Percentiles rank a stretch among this genome's conserved stretches.
Evolutionary conservation across 495 filamentous ascomycete species (phyloP).

Genomic region (Astrothelium subdiscretum): DNA sequence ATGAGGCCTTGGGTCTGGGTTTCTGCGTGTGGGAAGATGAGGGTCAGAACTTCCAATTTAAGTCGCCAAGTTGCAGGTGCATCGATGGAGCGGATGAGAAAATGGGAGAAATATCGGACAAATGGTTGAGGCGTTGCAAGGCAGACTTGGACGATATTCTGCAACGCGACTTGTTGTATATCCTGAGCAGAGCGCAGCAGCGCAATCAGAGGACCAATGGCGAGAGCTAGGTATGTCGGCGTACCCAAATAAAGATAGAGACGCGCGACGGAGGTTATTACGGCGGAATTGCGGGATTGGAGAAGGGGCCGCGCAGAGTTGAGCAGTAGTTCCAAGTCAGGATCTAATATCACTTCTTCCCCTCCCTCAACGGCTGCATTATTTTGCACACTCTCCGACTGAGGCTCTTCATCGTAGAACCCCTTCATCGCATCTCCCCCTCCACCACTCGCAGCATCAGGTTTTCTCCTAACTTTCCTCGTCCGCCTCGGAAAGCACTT

Average conservation of each 20-base stretch:
- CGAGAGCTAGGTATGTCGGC: slow-evolving; percentile 51
- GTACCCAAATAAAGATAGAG: slow-evolving; percentile 77
- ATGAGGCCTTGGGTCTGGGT: slow-evolving; percentile 70
- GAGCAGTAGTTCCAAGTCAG: slow-evolving; percentile 74
- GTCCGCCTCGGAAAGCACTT: slow-evolving; percentile 75
- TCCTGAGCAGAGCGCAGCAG: slow-evolving; percentile 74
- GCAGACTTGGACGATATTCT: slow-evolving; percentile 87
- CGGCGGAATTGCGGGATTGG: slow-evolving; percentile 83
- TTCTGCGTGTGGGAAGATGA: slow-evolving; percentile 76
- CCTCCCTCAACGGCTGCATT: slow-evolving; percentile 29
- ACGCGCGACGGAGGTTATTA: slow-evolving; percentile 76
- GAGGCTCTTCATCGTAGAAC: slow-evolving; percentile 60
- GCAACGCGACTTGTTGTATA: slow-evolving; percentile 76
- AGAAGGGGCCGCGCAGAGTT: slow-evolving; percentile 71
- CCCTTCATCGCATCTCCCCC: slow-evolving; percentile 33
- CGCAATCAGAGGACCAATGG: slow-evolving; percentile 74
- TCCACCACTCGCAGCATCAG: slow-evolving; percentile 17
- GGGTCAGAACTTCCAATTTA: slow-evolving; percentile 79
- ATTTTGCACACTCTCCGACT: slow-evolving; percentile 29
- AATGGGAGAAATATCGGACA: slow-evolving; percentile 73
- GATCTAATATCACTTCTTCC: slow-evolving; percentile 53
- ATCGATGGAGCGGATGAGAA: slow-evolving; percentile 71
- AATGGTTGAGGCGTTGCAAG: slow-evolving; percentile 62
- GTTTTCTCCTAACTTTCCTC: slow-evolving; percentile 36
- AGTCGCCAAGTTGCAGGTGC: slow-evolving; percentile 75